These are phyloP conservation scores for Grosmannia huntii DNA, from an alignment of 2,329 filamentous ascomycete species.

Conservation along the genomic window DNA sequence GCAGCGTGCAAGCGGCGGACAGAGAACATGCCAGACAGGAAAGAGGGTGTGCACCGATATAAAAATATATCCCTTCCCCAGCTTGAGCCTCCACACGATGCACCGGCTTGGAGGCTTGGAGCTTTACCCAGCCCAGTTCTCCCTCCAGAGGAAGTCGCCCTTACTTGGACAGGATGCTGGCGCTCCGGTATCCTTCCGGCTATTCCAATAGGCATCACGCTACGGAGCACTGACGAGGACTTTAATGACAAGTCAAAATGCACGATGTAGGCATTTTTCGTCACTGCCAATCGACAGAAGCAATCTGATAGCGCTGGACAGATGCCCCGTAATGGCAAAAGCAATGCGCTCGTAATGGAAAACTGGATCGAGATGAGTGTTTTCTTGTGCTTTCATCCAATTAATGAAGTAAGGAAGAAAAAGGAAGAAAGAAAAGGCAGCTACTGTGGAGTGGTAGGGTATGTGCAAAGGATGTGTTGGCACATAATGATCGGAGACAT, in stretches of 20 bases:
- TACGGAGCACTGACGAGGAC: neutral
- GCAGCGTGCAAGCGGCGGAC: neutral
- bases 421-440: neutral
- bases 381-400: neutral
- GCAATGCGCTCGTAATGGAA: neutral
- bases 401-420: no score
- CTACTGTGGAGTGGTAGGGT: neutral
- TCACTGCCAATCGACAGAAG: neutral
- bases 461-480: no score
- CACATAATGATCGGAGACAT: no score
- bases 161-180: neutral
- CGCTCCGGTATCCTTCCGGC: neutral
- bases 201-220: neutral
- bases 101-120: neutral
- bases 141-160: neutral
- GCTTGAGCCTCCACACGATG: neutral
- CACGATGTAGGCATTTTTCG: neutral
- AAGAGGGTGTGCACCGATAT: neutral
- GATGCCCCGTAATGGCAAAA: neutral
- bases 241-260: neutral
- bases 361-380: neutral
- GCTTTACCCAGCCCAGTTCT: no score
- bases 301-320: neutral
- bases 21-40: neutral
- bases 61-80: neutral